Percentiles rank a stretch among this genome's conserved stretches.
Conservation (phyloP, 1,284 basidiomycete species). For the Sanghuangporus sanghuang region DNA sequence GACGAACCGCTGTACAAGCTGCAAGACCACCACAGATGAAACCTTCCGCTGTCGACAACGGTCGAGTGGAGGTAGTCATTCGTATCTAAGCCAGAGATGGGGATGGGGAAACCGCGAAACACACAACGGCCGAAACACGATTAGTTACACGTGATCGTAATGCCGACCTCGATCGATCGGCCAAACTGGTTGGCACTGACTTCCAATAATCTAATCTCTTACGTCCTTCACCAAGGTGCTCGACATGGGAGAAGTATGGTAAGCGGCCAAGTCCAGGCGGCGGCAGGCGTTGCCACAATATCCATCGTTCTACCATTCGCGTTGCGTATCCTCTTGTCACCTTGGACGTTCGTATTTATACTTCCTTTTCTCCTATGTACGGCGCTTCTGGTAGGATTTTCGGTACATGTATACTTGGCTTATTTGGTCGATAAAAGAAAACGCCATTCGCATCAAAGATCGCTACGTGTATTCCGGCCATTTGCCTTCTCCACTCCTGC, state of each 20-base stretch:
- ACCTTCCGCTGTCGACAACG: conserved; percentile 64
- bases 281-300: conserved; percentile 47
- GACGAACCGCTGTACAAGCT: conserved; percentile 74
- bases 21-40: conserved; percentile 87
- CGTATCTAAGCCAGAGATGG: background rate
- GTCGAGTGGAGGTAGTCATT: conserved; percentile 5
- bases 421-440: conserved; percentile 44
- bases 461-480: conserved; percentile 55
- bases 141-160: background rate
- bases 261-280: conserved; percentile 37
- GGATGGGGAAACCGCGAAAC: background rate
- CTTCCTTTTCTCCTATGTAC: conserved; percentile 52
- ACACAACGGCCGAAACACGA: background rate
- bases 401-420: conserved; percentile 49
- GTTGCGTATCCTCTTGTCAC: conserved; percentile 55
- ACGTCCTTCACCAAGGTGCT: background rate
- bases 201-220: background rate
- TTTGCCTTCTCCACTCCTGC: conserved; percentile 84
- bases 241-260: conserved; percentile 12
- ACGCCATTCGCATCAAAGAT: conserved; percentile 27
- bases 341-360: conserved; percentile 57
- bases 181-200: background rate
- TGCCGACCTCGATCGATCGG: background rate
- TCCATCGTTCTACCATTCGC: conserved; percentile 49
- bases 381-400: conserved; percentile 44